Base-by-base conservation (phyloP, 192 early-diverging fungal species). In the Neocallimastix lanati region DNA sequence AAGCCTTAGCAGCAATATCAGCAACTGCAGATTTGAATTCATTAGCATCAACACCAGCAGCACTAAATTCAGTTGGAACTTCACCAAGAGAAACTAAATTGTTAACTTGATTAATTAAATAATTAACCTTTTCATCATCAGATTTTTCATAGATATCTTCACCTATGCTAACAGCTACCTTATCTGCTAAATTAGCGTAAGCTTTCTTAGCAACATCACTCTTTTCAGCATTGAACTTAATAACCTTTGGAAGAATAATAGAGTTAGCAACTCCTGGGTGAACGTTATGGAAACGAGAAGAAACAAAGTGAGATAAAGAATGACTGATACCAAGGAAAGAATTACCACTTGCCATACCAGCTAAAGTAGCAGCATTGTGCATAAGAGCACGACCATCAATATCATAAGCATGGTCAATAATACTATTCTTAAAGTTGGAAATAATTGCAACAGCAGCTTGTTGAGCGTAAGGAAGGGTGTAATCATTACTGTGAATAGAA, bases 301-400 rank as follows among this genome's bases (percentile, higher is more conserved):
- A 76, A 29, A 80, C 79, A 18, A 35, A 78, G n/a, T 78, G 77
- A 35, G 80, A 2, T 78, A 76, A 35, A 79, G 80, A 78, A 40
- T 78, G 76, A 80, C 80, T 28, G 9, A 67, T n/a, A 67, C 50
- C 50, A n/a, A 67, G 50, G 50, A 33, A 77, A 16, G 80, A 25
- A 29, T 80, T 80, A 33, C 77, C 76, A 78, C 76, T 33, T 7
- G 80, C 80, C 35, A 80, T 35, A 28, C 80, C 80, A 28, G 35
- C 80, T 33, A 80, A 78, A 28, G 80, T 80, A n/a, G 80, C 80
- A 28, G 77, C 80, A 15, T 78, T 76, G 29, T 78, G 76, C 80
- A 80, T 80, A 18, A 78, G 5, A 18, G 76, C 80, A 29, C 80
- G 80, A 37, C 77, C 80, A 18, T 28, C 50, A 67, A 28, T 29